Conservation (phyloP, 495 filamentous ascomycete species). For the Aspergillus carlsbadensis region DNA sequence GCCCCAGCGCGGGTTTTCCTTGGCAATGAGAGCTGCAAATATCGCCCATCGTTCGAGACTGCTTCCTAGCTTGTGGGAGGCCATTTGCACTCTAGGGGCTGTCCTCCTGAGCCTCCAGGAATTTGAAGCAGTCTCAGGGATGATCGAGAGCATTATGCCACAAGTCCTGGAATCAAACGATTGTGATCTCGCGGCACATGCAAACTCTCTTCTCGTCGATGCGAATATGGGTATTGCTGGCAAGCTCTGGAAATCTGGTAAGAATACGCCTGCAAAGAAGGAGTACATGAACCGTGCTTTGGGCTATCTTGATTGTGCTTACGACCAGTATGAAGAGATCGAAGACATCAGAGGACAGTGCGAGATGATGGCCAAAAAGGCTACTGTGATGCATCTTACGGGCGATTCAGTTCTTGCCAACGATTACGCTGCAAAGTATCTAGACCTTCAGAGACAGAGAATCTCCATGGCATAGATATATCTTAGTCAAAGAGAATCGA, state of each 20-base stretch:
- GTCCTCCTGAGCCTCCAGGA: constrained; percentile 73
- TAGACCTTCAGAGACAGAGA: constrained; percentile 52
- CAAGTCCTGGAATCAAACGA: constrained; percentile 77
- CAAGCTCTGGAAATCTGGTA: constrained; percentile 28
- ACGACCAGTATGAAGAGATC: constrained; percentile 65
- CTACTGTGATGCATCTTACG: constrained; percentile 71
- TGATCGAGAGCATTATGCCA: constrained; percentile 77
- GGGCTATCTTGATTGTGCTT: constrained; percentile 66
- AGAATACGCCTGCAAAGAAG: constrained; percentile 35
- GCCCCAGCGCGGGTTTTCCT: constrained; percentile 78
- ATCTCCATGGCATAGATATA: neutral
- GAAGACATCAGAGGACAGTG: constrained; percentile 74
- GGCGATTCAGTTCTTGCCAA: constrained; percentile 72
- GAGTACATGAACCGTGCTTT: constrained; percentile 65
- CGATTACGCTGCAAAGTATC: constrained; percentile 70
- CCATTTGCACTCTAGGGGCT: constrained; percentile 64
- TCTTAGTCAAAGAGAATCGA: neutral
- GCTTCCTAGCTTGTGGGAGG: constrained; percentile 73
- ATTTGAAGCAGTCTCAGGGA: constrained; percentile 63
- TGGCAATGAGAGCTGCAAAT: constrained; percentile 76
- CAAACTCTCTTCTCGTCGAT: constrained; percentile 78
- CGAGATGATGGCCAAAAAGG: constrained; percentile 85
- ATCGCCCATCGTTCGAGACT: constrained; percentile 72
- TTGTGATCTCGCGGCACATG: constrained; percentile 58
- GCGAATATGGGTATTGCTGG: constrained; percentile 82